Conservation (phyloP, 1,284 basidiomycete genomes). For the Laetiporus sulphureus region DNA sequence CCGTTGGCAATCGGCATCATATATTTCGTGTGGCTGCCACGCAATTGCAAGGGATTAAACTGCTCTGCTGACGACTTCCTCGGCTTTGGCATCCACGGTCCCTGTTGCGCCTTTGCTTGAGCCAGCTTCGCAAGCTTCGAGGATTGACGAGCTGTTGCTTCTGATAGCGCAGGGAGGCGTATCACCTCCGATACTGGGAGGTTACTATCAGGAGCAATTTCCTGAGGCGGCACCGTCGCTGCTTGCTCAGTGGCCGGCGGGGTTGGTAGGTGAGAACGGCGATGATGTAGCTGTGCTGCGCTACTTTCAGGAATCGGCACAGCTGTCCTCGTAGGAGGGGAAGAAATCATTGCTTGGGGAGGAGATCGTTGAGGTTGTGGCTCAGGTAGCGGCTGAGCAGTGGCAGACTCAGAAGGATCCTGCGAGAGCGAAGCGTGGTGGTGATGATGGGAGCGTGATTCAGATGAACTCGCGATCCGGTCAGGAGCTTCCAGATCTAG, state of each 20-base stretch:
- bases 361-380: not conserved
- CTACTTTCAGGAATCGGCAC: no score
- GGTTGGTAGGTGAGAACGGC: no score
- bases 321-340: no score
- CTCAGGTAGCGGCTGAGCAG: no score
- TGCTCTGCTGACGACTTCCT: constrained; percentile 13
- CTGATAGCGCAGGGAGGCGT: no score
- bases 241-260: no score
- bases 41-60: constrained; percentile 11
- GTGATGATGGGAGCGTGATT: no score
- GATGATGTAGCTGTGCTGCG: not conserved
- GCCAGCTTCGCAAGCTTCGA: constrained; percentile 70
- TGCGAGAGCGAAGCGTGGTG: no score
- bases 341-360: not conserved
- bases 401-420: no score
- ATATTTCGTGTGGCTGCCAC: constrained; percentile 47
- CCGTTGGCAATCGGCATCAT: constrained; percentile 71
- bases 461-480: constrained; percentile 7
- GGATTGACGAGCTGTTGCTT: constrained; percentile 24
- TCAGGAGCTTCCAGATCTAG: constrained; percentile 28
- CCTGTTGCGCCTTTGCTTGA: constrained; percentile 44
- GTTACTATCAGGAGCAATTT: no score
- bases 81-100: constrained; percentile 17
- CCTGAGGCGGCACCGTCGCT: no score
- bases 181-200: no score